Base-by-base conservation (phyloP, 768 basidiomycete species). In the Rhizopogon salebrosus region DNA sequence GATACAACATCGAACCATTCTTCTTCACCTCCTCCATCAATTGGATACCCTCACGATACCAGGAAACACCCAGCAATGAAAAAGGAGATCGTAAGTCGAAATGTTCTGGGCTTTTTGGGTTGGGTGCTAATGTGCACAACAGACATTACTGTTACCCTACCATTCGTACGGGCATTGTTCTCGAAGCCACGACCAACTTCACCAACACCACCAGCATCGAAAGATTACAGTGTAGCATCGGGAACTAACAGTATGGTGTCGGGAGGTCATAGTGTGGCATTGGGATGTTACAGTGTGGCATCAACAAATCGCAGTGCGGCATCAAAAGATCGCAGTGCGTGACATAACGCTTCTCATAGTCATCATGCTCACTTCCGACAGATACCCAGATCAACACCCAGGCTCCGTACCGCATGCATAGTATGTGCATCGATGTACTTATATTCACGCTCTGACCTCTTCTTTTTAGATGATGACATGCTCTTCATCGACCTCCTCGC, bases 41-140 rank as follows among this genome's bases (percentile, higher is more conserved):
- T 54, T 84, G 82, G 83, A 87, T 85, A 55, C 84, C 84, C 2
- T 80, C 82, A 1, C 76, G 83, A 50, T 87, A 79, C 49, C 78
- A 83, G 55, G 83, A 84, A 57, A 75, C 73, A 45, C 52, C 75
- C 0, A 34, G 57, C 5, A 60, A 61, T 14, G 64, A 65, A 1
- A 31, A 67, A 45, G 76, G 80, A 57, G 83, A 85, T 65, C 83
- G 81, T 84, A 57, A 58, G 81, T 24, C 56, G 11, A 62, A 49
- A 4, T n/a, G 10, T 40, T 26, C 31, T 14, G 26, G n/a, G n/a
- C n/a, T n/a, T 22, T 20, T 41, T 29, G 23, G 10, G 18, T 41
- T 11, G 8, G 23, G 46, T 20, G n/a, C 49, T 53, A 13, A 53
- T 31, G 34, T 18, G 42, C 41, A 41, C 8, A 29, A 6, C 46